Conservation (phyloP, 2,329 filamentous ascomycete species). For the Mycosphaerella arachidis region DNA sequence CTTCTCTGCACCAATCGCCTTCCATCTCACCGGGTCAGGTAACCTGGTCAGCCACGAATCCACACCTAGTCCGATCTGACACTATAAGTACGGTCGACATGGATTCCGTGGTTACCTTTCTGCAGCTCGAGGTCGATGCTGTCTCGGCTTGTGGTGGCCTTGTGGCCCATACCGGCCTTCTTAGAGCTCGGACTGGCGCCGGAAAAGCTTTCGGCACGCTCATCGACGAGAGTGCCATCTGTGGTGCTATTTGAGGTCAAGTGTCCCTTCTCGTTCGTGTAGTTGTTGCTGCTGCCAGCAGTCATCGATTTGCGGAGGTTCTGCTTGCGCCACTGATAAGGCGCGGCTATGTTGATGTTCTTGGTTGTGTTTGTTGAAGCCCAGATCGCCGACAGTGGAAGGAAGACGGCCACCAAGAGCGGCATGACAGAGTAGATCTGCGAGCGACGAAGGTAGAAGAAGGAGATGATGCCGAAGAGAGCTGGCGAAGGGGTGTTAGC, state of each 20-base stretch:
- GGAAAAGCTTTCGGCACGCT: conserved; percentile 10
- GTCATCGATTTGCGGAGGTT: conserved; percentile 11
- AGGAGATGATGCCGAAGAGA: conserved; percentile 57
- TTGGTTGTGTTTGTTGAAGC: conserved; percentile 42
- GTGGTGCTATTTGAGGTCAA: conserved; percentile 11
- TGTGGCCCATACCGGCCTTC: conserved; percentile 14
- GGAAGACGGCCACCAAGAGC: conserved; percentile 57
- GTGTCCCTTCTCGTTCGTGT: conserved; percentile 21
- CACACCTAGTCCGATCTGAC: conserved; percentile 19
- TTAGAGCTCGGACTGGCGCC: conserved; percentile 11
- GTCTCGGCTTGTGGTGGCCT: conserved; percentile 7
- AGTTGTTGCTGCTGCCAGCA: conserved; percentile 11
- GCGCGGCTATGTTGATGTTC: conserved; percentile 24
- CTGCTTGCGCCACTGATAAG: conserved; percentile 17
- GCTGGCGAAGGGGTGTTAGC: conserved; percentile 40
- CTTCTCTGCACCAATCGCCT: neutral
- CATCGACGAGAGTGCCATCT: conserved; percentile 22
- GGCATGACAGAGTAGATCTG: conserved; percentile 54
- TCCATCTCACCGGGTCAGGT: neutral
- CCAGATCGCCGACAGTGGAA: conserved; percentile 65
- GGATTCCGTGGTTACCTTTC: conserved; percentile 19
- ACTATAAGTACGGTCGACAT: conserved; percentile 23
- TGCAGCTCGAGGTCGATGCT: conserved; percentile 24
- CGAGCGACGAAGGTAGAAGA: conserved; percentile 43
- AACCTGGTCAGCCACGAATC: neutral